Evolutionary conservation across 2,329 filamentous ascomycete species (phyloP), one percentile per base, ranked within the genome.

Genomic region (Incumbomyces lentus): DNA sequence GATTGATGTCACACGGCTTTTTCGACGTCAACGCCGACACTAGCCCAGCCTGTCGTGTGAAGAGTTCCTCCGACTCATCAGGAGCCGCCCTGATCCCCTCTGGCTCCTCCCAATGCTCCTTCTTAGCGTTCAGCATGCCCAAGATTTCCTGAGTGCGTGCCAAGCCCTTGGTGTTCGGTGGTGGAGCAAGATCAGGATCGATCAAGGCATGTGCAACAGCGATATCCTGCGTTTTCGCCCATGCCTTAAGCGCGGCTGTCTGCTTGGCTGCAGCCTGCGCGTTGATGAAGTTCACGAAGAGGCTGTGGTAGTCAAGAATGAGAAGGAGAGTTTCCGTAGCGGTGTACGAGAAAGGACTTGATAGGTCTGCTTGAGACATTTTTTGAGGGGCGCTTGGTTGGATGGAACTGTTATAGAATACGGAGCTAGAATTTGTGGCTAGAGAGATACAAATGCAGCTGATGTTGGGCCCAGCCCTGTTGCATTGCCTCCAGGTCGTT

Each of bases 221-320:
- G 44, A 63, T 62, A 34, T 48, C 52, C 17, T 60, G 52, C 2
- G 51, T 46, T 26, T 58, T 54, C 13, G 60, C 60, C 60, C 60
- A 62, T 39, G 60, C 47, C 8, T 54, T 44, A 19, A 51, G 48
- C 1, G 60, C 60, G 35, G 50, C 41, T 18, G 50, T 40, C 17
- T 57, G 30, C 16, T 58, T 55, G 16, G 48, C 38, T 16, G 47
- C 22, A 18, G 41, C 52, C 16, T 40, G 44, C 12, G 53, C 37
- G 8, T 52, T 55, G 22, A 48, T 39, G 40, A 42, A 39, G 8
- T 52, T 17, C n/a, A 59, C 48, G 19, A 58, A 48, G 12, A 57
- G 30, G 31, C 46, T 46, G 49, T 63, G 59, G 40, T 61, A 63
- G 52, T 63, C 60, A 6, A 62, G 54, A 8, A 63, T 55, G n/a